These are phyloP conservation scores for Suillus alpinus DNA, from an alignment of 768 basidiomycete genomes.

Conservation along the genomic window DNA sequence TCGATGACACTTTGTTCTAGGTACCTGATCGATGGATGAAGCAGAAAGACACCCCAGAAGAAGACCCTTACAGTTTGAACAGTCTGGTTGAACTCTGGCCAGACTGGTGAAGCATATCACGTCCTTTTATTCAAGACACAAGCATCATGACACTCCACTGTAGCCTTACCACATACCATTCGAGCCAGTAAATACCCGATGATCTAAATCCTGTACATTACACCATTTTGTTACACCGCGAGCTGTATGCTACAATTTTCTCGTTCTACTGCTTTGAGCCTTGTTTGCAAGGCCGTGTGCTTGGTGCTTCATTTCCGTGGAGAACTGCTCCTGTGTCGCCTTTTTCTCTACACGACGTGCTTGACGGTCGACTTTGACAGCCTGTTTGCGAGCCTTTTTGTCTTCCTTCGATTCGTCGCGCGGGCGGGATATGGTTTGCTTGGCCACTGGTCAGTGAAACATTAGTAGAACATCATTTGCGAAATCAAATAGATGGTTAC, in stretches of 20 bases:
- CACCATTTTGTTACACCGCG: neutral
- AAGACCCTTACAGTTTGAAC: conserved; percentile 55
- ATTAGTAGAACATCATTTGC: conserved; percentile 5
- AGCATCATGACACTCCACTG: conserved; percentile 2
- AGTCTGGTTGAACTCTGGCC: conserved; percentile 58
- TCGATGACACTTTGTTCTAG: conserved; percentile 35
- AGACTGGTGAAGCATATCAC: conserved; percentile 45
- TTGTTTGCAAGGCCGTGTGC: conserved; percentile 45
- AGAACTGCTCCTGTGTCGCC: conserved; percentile 59
- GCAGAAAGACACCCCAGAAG: conserved; percentile 73
- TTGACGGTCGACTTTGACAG: conserved; percentile 65
- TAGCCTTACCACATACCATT: neutral
- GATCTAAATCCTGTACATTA: conserved; percentile 3
- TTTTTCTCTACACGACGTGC: conserved; percentile 67
- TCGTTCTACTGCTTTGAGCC: conserved; percentile 29
- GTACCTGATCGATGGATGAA: conserved; percentile 93
- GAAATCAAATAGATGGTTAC: neutral
- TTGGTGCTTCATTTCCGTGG: conserved; percentile 60
- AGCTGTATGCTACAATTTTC: conserved; percentile 18
- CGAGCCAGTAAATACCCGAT: conserved; percentile 2
- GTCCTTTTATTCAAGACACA: neutral
- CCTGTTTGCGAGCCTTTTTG: conserved; percentile 69
- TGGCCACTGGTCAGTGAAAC: conserved; percentile 5
- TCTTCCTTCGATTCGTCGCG: conserved; percentile 76
- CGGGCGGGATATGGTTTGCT: conserved; percentile 61